A percentile compares a stretch with the other conserved stretches of the same genome.
These are phyloP conservation scores for Vigna nakashimae DNA, from an alignment of 306 rosid species.

Conservation along the genomic window DNA sequence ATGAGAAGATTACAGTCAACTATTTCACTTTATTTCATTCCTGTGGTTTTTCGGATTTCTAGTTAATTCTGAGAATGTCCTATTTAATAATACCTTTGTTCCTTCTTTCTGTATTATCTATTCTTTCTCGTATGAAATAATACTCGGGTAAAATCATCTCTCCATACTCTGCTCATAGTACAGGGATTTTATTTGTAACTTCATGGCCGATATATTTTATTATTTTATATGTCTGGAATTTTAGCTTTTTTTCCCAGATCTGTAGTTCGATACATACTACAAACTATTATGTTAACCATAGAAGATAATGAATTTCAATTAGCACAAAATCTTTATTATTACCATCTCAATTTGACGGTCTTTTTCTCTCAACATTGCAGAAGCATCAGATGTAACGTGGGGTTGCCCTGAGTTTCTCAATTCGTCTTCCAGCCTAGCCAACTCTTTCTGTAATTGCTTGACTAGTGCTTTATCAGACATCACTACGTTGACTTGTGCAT, in stretches of 20 bases:
- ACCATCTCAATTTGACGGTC: conserved; percentile 91
- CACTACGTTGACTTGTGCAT: conserved; percentile 90
- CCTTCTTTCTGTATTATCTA: not conserved
- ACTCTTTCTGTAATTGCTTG: conserved; percentile 87
- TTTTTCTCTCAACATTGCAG: conserved; percentile 72
- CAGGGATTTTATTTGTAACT: conserved; percentile 15
- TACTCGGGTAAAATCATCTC: not conserved
- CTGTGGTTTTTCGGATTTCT: not conserved
- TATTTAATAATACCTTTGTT: not conserved
- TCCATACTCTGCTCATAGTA: not conserved
- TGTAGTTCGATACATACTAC: not conserved
- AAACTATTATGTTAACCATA: conserved; percentile 23
- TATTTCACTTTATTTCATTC: not conserved
- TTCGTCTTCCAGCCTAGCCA: conserved; percentile 84
- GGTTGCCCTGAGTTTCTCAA: conserved; percentile 62
- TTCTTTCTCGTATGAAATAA: not conserved
- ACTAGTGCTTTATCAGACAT: conserved; percentile 96
- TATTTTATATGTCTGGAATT: conserved; percentile 24
- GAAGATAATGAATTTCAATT: not conserved
- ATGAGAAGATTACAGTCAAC: not conserved
- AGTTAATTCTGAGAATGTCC: not conserved
- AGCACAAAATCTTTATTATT: conserved; percentile 17
- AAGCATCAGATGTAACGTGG: conserved; percentile 52
- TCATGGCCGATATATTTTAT: not conserved
- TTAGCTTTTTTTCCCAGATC: not conserved